Base-by-base conservation (phyloP, 1,284 basidiomycete species). In the Malassezia equina region DNA sequence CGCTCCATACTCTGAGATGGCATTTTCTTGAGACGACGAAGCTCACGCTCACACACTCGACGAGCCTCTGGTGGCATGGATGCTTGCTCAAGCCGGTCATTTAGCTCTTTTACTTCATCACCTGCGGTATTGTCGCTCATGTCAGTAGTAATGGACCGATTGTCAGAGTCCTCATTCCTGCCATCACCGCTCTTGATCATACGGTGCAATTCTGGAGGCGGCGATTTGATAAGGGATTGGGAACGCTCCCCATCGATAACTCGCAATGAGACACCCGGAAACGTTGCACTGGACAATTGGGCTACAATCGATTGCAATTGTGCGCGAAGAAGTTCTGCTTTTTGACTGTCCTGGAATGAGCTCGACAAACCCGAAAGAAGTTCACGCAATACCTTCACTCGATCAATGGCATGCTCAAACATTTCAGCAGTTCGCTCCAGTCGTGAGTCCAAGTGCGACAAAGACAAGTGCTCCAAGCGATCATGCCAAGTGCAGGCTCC, bases 1-100 rank as follows among this genome's bases (percentile, higher is more conserved):
- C 71, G 61, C 55, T 74, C 71, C 46, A 74, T 69, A 45, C 66
- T 67, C 57, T 74, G 71, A 24, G 64, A 50, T 9, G 71, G 71
- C 39, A 74, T 73, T 29, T 71, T 64, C 11, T 60, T 47, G 15
- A 74, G 64, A 9, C 71, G 63, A 60, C 69, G 71, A 36, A 74
- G 65, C 63, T 74, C 71, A 52, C 64, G 63, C 36, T 73, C 64
- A 55, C 70, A 71, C 11, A 68, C 61, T 42, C 67, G 70, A 47
- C 66, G 64, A 11, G 71, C 70, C 51, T 74, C 71, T 24, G 61
- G 59, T 19, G 64, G 58, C 27, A 74, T 66, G 24, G 50, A 54
- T 6, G 67, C 64, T 27, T 60, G 47, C 12, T 63, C 63, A 27
- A 73, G 58, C 44, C 67, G 66, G 47, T 58, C 56, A n/a, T 59